A percentile compares a stretch with the other conserved stretches of the same genome.
These are phyloP conservation scores for Didymella glomerata DNA, from an alignment of 2,329 filamentous ascomycete genomes.

Conservation along the genomic window DNA sequence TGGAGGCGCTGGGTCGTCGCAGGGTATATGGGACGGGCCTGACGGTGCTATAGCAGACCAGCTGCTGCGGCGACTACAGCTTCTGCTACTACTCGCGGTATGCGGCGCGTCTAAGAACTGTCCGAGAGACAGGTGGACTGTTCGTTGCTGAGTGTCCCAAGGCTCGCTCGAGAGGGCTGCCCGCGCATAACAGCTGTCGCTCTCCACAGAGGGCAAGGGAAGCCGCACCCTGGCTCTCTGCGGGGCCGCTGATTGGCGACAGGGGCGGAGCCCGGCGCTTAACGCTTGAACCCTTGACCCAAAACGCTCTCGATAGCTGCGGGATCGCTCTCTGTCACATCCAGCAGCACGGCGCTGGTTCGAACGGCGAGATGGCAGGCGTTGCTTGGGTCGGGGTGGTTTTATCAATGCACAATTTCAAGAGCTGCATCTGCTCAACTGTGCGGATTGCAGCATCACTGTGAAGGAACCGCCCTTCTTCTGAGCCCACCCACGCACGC, in stretches of 20 bases:
- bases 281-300: slow-evolving; percentile 7
- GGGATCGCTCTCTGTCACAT: slow-evolving; percentile 23
- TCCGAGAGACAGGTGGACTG: background rate
- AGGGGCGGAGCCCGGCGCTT: slow-evolving; percentile 18
- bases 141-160: background rate
- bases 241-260: slow-evolving; percentile 1
- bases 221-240: background rate
- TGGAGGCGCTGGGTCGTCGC: slow-evolving; percentile 31
- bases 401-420: background rate
- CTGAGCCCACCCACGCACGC: slow-evolving; percentile 2
- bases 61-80: slow-evolving; percentile 26
- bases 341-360: slow-evolving; percentile 22
- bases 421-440: background rate
- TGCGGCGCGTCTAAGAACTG: slow-evolving; percentile 15
- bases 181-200: slow-evolving; percentile 19
- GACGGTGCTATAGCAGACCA: slow-evolving; percentile 31
- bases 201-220: slow-evolving; percentile 9
- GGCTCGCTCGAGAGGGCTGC: slow-evolving; percentile 12
- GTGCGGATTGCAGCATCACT: background rate
- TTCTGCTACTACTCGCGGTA: background rate
- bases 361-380: slow-evolving; percentile 15
- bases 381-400: slow-evolving; percentile 1
- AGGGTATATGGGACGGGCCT: slow-evolving; percentile 23
- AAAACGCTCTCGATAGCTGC: slow-evolving; percentile 12
- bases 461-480: slow-evolving; percentile 5